Evolutionary conservation across 23 red algal species (phyloP).

Genomic region (Cyanidioschyzon merolae): DNA sequence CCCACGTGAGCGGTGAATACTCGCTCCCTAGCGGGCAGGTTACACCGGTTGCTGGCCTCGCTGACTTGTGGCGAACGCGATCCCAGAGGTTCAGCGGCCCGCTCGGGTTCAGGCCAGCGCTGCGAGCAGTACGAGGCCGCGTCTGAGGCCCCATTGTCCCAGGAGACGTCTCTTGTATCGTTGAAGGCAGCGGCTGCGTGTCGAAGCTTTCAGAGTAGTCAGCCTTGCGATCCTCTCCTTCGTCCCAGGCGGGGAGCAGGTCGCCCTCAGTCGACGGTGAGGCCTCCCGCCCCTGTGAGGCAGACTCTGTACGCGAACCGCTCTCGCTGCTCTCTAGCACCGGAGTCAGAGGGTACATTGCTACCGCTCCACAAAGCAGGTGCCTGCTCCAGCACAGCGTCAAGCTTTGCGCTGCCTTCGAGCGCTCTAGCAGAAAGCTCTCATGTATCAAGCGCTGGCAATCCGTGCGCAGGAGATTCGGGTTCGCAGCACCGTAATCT

Average conservation of each 20-base stretch:
- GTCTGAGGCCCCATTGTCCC: no score
- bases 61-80: background rate
- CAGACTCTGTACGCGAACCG: background rate
- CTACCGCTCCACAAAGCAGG: background rate
- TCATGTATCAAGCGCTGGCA: no score
- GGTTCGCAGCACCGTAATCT: no score
- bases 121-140: no score
- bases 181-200: no score
- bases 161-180: no score
- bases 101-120: no score
- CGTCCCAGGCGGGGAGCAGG: background rate
- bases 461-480: no score
- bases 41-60: background rate
- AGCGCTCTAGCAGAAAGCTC: no score
- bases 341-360: background rate
- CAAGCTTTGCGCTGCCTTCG: no score
- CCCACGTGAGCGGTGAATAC: conserved; percentile 24
- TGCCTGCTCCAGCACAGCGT: no score
- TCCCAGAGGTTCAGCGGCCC: no score
- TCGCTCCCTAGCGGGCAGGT: background rate
- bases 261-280: background rate
- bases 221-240: background rate
- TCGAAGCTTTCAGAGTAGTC: background rate
- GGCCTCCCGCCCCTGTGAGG: background rate
- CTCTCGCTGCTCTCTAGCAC: background rate